phyloP scores from a whole-genome alignment of 176 grass and related monocot species.

The Triticum turgidum region DNA sequence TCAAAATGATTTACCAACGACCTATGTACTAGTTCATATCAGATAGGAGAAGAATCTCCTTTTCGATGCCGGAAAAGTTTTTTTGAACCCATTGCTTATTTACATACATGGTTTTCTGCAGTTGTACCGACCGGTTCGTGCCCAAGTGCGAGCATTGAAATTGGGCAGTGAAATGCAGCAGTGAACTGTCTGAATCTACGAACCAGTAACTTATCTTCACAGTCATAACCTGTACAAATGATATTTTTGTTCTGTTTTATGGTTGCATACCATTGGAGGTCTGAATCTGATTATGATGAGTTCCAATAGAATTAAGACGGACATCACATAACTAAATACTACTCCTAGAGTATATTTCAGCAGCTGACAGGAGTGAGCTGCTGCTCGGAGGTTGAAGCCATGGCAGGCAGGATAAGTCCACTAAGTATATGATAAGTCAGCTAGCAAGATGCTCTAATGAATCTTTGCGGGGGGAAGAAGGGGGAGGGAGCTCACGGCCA shows the following conservation, averaged over 20 bases:
- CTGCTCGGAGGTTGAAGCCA: not conserved
- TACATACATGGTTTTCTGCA: not conserved
- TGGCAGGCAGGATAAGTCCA: not conserved
- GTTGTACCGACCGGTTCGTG: not conserved
- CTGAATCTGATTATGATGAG: too few species aligned
- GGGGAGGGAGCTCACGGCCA: constrained; percentile 45
- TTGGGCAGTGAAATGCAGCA: not conserved
- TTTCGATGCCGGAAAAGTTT: not conserved
- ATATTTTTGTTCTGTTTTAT: too few species aligned
- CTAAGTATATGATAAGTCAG: not conserved
- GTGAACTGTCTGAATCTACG: too few species aligned
- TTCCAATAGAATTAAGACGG: not conserved
- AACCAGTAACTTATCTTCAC: too few species aligned
- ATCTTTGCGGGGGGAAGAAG: not conserved
- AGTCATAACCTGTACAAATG: too few species aligned
- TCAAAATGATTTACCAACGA: not conserved
- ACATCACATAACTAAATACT: not conserved
- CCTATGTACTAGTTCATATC: not conserved
- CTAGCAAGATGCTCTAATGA: not conserved
- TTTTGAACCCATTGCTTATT: too few species aligned
- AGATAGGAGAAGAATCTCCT: not conserved
- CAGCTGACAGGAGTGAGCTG: too few species aligned
- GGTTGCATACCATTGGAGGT: too few species aligned
- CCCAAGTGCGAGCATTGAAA: not conserved
- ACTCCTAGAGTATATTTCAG: not conserved